Evolutionary conservation across 371 early-diverging fungal species (phyloP).

Genomic region (Mortierella sp.): DNA sequence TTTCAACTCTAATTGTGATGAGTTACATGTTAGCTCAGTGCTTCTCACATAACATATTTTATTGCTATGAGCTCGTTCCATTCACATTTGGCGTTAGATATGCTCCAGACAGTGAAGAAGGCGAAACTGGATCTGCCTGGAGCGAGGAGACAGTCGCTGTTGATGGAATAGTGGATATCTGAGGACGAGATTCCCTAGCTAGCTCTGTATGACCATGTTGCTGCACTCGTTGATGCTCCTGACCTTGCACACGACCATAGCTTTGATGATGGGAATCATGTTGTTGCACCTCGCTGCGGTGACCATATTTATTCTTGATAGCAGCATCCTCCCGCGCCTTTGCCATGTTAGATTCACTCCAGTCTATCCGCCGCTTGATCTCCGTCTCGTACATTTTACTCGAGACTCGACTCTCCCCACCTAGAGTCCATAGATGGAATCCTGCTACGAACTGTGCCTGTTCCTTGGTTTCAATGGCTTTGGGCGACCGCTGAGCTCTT

Average conservation of each 20-base stretch:
- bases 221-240: too few species aligned
- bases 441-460: conserved; percentile 49
- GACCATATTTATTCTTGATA: conserved; percentile 11
- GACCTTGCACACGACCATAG: too few species aligned
- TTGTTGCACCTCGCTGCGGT: not conserved
- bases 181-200: not conserved
- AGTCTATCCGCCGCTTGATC: conserved; percentile 44
- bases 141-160: conserved; percentile 33
- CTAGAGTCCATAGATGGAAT: conserved; percentile 34
- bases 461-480: conserved; percentile 53
- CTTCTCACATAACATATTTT: not conserved
- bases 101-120: conserved; percentile 9
- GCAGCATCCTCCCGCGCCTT: conserved; percentile 34
- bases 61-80: not conserved
- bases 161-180: conserved; percentile 12
- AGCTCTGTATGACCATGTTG: not conserved
- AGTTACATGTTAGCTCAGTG: too few species aligned
- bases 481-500: conserved; percentile 44
- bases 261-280: too few species aligned
- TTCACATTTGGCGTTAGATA: not conserved
- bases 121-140: conserved; percentile 16
- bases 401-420: conserved; percentile 13
- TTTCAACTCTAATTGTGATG: too few species aligned
- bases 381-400: conserved; percentile 27
- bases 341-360: conserved; percentile 36